Evolutionary conservation across 2,329 filamentous ascomycete species (phyloP).

Genomic region (Fusarium musae): DNA sequence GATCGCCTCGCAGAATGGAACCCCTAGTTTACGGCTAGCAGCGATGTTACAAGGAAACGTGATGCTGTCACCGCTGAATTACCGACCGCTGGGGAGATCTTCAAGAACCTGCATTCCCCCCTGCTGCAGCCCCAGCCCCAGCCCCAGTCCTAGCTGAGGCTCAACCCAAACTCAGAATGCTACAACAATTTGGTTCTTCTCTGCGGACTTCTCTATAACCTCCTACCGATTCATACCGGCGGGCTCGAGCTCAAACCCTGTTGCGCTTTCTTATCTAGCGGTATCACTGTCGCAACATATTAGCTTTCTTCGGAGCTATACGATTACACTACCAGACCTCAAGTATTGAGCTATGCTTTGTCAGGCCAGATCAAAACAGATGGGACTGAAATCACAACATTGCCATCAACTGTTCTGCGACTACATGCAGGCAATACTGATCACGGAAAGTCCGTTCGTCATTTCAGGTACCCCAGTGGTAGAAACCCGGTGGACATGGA

Average conservation of each 20-base stretch:
- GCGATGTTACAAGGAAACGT: constrained; percentile 9
- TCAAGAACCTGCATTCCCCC: constrained; percentile 22
- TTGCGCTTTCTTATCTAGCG: not conserved
- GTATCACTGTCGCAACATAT: constrained; percentile 1
- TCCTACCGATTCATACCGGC: constrained; percentile 1
- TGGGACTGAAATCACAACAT: not conserved
- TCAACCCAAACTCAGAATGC: constrained; percentile 3
- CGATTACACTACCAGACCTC: constrained; percentile 5
- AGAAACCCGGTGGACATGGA: not conserved
- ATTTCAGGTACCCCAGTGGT: not conserved
- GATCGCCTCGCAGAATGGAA: constrained; percentile 24
- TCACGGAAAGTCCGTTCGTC: not conserved
- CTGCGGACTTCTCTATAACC: not conserved
- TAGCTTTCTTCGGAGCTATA: constrained; percentile 12
- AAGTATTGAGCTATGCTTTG: not conserved
- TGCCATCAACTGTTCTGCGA: not conserved
- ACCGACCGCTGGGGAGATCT: constrained; percentile 16
- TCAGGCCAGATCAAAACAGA: constrained; percentile 2
- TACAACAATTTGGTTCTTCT: not conserved
- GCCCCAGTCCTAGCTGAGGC: constrained; percentile 14
- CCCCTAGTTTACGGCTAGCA: constrained; percentile 24
- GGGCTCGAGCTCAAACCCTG: not conserved
- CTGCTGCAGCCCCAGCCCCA: constrained; percentile 6
- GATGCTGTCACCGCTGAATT: constrained; percentile 20
- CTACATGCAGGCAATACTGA: not conserved